These are phyloP conservation scores for Aphelidium insulamus DNA, from an alignment of 371 early-diverging fungal species.

Conservation along the genomic window DNA sequence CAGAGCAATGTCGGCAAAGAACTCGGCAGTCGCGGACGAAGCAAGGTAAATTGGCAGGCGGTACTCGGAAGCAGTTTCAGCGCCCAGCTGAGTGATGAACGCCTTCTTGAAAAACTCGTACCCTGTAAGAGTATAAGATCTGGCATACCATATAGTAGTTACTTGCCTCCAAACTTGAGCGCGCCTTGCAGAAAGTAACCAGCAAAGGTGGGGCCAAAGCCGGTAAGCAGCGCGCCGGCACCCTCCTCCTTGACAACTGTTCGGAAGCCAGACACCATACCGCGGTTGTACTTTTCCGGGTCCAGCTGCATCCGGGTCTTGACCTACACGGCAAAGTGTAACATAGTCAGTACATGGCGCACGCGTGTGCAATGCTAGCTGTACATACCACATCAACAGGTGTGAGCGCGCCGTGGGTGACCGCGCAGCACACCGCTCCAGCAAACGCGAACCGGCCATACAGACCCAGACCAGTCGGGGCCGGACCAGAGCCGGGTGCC, in stretches of 20 bases:
- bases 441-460: conserved; percentile 50
- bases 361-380: no score
- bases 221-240: conserved; percentile 58
- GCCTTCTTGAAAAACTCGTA: conserved; percentile 75
- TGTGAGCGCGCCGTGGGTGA: conserved; percentile 46
- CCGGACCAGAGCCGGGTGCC: no score
- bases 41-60: conserved; percentile 61
- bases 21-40: conserved; percentile 67
- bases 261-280: conserved; percentile 32
- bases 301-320: conserved; percentile 43
- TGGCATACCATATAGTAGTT: conserved; percentile 2
- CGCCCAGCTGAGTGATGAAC: conserved; percentile 40
- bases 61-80: conserved; percentile 53
- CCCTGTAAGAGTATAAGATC: no score
- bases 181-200: conserved; percentile 79
- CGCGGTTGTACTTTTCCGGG: conserved; percentile 38
- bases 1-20: conserved; percentile 74
- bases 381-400: conserved; percentile 35
- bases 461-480: conserved; percentile 33
- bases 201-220: conserved; percentile 55
- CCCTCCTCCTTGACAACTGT: conserved; percentile 59
- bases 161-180: conserved; percentile 80
- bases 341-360: no score
- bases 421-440: conserved; percentile 42
- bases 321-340: no score